These are phyloP conservation scores for Eucalyptus fibrosa DNA, from an alignment of 345 rosid genomes.

Conservation along the genomic window DNA sequence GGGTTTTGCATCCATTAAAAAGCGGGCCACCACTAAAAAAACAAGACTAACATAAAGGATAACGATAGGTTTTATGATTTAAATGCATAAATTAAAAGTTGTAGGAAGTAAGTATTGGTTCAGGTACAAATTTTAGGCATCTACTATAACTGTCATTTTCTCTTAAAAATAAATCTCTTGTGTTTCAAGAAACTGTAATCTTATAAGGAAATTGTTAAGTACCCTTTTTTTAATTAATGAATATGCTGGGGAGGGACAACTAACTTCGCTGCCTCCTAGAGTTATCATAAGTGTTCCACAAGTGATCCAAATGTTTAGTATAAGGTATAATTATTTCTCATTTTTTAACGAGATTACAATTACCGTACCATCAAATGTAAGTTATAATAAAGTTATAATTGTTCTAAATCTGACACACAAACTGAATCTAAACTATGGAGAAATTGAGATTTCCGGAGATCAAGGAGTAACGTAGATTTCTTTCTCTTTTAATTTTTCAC, in stretches of 20 bases:
- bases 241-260: not conserved
- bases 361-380: not conserved
- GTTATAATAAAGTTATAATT: not conserved
- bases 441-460: fast-evolving
- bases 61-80: not conserved
- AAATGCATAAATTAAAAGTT: not conserved
- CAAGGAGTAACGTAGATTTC: not conserved
- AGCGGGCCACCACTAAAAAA: not conserved
- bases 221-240: not conserved
- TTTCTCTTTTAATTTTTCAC: not conserved
- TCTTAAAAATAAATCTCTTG: not conserved
- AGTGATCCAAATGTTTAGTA: not conserved
- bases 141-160: not conserved
- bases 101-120: not conserved
- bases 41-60: not conserved
- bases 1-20: not conserved
- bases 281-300: not conserved
- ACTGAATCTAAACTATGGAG: fast-evolving
- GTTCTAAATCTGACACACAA: fast-evolving
- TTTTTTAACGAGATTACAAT: not conserved
- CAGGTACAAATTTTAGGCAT: not conserved
- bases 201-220: not conserved
- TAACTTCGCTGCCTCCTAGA: not conserved
- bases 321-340: not conserved
- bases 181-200: not conserved